Evolutionary conservation across 371 early-diverging fungal genomes (phyloP).

Genomic region (Mortierella sp.): DNA sequence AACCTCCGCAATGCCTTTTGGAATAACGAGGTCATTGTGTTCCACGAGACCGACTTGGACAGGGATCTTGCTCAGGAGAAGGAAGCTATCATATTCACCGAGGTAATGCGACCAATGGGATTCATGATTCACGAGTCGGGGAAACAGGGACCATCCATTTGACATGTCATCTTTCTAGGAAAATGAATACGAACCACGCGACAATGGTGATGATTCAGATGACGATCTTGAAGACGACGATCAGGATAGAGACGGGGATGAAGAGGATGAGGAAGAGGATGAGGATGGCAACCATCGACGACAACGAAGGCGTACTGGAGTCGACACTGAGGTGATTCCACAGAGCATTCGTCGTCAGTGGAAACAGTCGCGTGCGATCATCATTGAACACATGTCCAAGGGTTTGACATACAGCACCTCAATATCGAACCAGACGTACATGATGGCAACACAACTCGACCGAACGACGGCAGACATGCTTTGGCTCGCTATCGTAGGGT

Average conservation of each 20-base stretch:
- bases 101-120: no score
- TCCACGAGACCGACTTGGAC: conserved; percentile 86
- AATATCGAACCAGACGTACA: conserved; percentile 45
- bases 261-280: conserved; percentile 9
- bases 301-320: conserved; percentile 36
- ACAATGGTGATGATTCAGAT: conserved; percentile 1
- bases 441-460: conserved; percentile 48
- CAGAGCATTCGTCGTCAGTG: conserved; percentile 23
- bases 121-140: no score
- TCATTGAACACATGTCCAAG: conserved; percentile 44
- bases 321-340: conserved; percentile 33
- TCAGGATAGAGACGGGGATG: conserved; percentile 6
- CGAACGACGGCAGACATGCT: conserved; percentile 29
- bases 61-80: conserved; percentile 64
- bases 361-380: conserved; percentile 27
- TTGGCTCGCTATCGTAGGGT: conserved; percentile 74
- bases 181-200: conserved; percentile 24
- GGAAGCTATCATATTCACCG: conserved; percentile 73
- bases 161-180: conserved; percentile 20
- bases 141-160: no score
- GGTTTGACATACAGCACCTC: conserved; percentile 32
- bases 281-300: conserved; percentile 24
- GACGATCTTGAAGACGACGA: conserved; percentile 18
- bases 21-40: conserved; percentile 71
- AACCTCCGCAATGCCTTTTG: conserved; percentile 81